Conservation (phyloP, 768 basidiomycete genomes). For the Naganishia friedmannii region DNA sequence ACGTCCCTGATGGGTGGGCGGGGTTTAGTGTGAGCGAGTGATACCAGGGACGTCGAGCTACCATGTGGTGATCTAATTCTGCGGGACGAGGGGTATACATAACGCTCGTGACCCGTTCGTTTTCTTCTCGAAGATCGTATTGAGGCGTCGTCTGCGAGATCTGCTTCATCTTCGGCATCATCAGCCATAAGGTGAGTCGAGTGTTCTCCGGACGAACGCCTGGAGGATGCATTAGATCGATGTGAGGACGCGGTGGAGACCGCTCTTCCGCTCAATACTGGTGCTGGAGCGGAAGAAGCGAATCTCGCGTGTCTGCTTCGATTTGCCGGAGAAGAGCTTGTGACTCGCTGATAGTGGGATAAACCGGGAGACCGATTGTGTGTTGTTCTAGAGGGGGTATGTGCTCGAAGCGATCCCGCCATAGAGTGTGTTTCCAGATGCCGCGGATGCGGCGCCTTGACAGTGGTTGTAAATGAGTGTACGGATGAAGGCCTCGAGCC, state of each 20-base stretch:
- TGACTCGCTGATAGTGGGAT: slow-evolving; percentile 70
- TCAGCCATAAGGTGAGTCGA: slow-evolving; percentile 56
- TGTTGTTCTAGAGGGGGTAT: slow-evolving; percentile 61
- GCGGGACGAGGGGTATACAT: slow-evolving; percentile 60
- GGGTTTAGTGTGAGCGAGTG: slow-evolving; percentile 23
- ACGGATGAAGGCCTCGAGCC: slow-evolving; percentile 76
- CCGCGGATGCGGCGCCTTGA: slow-evolving; percentile 40
- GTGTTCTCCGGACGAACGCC: slow-evolving; percentile 73
- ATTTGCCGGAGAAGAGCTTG: slow-evolving; percentile 63
- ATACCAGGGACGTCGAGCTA: slow-evolving; percentile 54
- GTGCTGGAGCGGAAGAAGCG: slow-evolving; percentile 63
- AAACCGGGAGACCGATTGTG: slow-evolving; percentile 68
- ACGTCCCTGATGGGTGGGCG: slow-evolving; percentile 49
- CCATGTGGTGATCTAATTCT: slow-evolving; percentile 57
- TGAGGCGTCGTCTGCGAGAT: slow-evolving; percentile 29
- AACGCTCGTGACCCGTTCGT: slow-evolving; percentile 24
- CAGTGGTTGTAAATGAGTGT: slow-evolving; percentile 60
- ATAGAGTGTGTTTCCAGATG: slow-evolving; percentile 54
- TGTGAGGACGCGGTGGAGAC: slow-evolving; percentile 74
- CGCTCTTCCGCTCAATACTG: slow-evolving; percentile 65
- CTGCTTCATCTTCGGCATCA: slow-evolving; percentile 54
- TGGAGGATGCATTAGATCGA: slow-evolving; percentile 71
- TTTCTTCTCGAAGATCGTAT: slow-evolving; percentile 11
- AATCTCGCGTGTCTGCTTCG: slow-evolving; percentile 48
- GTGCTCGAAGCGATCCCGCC: slow-evolving; percentile 74